Evolutionary conservation across 805 yeast genomes (phyloP).

Genomic region (Saccharomycopsis amapae): DNA sequence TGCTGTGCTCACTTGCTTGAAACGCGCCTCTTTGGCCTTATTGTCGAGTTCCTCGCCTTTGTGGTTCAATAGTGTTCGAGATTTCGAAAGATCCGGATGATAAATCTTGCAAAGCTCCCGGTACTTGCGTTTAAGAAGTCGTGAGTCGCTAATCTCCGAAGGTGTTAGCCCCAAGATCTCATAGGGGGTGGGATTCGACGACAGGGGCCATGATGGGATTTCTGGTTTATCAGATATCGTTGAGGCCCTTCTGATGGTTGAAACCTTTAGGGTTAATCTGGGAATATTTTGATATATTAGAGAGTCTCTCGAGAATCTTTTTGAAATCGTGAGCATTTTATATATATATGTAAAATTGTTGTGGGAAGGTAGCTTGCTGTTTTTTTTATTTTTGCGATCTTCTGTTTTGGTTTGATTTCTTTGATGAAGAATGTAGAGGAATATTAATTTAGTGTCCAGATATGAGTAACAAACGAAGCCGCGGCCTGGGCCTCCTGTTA

Average conservation of each 20-base stretch:
- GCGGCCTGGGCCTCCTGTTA: no score
- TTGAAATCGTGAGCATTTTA: no score
- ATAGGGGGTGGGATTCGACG: slow-evolving; percentile 38
- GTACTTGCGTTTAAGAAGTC: slow-evolving; percentile 33
- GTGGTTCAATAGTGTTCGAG: slow-evolving; percentile 10
- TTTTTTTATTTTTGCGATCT: no score
- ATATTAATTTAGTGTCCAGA: no score
- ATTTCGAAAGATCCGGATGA: slow-evolving; percentile 41
- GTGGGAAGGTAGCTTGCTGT: no score
- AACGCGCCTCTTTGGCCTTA: slow-evolving; percentile 30
- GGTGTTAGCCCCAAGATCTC: slow-evolving; percentile 36
- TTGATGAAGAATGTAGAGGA: no score
- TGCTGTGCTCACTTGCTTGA: slow-evolving; percentile 32
- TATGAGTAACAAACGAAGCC: no score
- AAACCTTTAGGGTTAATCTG: background rate
- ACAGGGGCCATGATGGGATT: slow-evolving; percentile 30
- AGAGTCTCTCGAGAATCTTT: background rate
- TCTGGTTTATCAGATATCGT: slow-evolving; percentile 3
- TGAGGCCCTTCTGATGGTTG: slow-evolving; percentile 2
- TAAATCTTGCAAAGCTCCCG: slow-evolving; percentile 45
- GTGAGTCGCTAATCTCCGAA: slow-evolving; percentile 24
- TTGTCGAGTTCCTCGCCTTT: slow-evolving; percentile 22
- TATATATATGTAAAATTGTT: no score
- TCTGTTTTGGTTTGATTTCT: no score
- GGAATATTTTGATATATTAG: background rate